Evolutionary conservation across 805 yeast species (phyloP).

Genomic region (Metschnikowia orientalis): DNA sequence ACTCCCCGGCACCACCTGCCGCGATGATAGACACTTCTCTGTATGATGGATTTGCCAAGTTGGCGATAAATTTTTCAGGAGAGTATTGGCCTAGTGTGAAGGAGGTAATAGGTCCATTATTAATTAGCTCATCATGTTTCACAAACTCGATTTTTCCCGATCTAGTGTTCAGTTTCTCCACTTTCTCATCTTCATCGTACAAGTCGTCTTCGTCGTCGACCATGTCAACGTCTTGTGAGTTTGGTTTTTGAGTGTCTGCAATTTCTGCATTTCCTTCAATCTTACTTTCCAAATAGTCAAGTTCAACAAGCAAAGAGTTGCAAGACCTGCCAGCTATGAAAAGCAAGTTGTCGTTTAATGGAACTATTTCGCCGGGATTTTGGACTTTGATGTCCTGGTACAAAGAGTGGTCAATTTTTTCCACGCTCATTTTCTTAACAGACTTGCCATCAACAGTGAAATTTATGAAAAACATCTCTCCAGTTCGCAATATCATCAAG

Average conservation of each 20-base stretch:
- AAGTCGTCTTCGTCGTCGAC: conserved; percentile 47
- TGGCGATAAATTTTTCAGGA: conserved; percentile 50
- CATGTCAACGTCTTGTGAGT: conserved; percentile 16
- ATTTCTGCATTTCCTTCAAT: background rate
- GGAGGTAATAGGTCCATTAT: conserved; percentile 70
- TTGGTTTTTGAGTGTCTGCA: conserved; percentile 4
- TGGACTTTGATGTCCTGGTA: conserved; percentile 33
- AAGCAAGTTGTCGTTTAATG: conserved; percentile 39
- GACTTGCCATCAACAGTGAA: conserved; percentile 42
- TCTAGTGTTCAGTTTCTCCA: conserved; percentile 12
- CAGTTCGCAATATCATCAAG: conserved; percentile 28
- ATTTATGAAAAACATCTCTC: conserved; percentile 31
- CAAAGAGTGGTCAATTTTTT: conserved; percentile 23
- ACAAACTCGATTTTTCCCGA: conserved; percentile 32
- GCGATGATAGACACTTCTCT: conserved; percentile 65
- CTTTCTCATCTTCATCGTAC: conserved; percentile 31
- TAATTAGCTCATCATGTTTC: conserved; percentile 50
- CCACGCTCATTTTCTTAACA: conserved; percentile 32
- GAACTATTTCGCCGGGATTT: conserved; percentile 40
- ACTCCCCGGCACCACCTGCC: conserved; percentile 58
- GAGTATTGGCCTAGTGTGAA: conserved; percentile 62
- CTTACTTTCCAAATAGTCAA: conserved; percentile 25
- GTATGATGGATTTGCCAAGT: conserved; percentile 63
- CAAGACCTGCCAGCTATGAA: conserved; percentile 62
- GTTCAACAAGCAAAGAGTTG: conserved; percentile 49